Percentiles rank a stretch among this genome's conserved stretches.
Evolutionary conservation across 2,329 filamentous ascomycete species (phyloP).

Genomic region (Colletotrichum liaoningense): DNA sequence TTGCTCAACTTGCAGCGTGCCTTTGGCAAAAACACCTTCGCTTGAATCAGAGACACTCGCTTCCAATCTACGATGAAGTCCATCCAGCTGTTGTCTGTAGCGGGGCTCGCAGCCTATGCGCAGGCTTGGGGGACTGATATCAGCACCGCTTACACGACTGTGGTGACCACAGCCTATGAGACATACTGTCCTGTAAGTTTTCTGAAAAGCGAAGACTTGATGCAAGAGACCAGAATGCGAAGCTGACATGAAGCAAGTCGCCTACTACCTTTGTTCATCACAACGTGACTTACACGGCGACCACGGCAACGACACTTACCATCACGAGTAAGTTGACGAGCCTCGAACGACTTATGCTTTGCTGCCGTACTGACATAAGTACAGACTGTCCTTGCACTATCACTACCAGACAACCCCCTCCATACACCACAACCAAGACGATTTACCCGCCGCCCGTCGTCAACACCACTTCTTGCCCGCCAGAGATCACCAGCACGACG

Average conservation of each 20-base stretch:
- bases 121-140: slow-evolving; percentile 40
- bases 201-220: not conserved
- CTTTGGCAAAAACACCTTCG: slow-evolving; percentile 36
- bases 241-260: slow-evolving; percentile 39
- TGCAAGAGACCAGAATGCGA: not conserved
- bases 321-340: slow-evolving; percentile 52
- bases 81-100: slow-evolving; percentile 45
- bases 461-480: slow-evolving; percentile 29
- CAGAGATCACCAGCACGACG: slow-evolving; percentile 29
- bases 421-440: slow-evolving; percentile 43
- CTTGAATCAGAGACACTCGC: slow-evolving; percentile 38
- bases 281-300: slow-evolving; percentile 57
- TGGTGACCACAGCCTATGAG: slow-evolving; percentile 50
- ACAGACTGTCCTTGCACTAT: slow-evolving; percentile 61
- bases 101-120: slow-evolving; percentile 45
- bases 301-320: slow-evolving; percentile 54
- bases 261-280: slow-evolving; percentile 52
- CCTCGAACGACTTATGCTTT: not conserved
- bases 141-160: slow-evolving; percentile 48
- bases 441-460: slow-evolving; percentile 33
- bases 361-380: slow-evolving; percentile 40
- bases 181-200: slow-evolving; percentile 57
- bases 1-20: slow-evolving; percentile 36
- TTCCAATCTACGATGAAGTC: slow-evolving; percentile 49
- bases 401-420: slow-evolving; percentile 46